Base-by-base conservation (phyloP, 192 early-diverging fungal species). In the Coemansia aciculifera region DNA sequence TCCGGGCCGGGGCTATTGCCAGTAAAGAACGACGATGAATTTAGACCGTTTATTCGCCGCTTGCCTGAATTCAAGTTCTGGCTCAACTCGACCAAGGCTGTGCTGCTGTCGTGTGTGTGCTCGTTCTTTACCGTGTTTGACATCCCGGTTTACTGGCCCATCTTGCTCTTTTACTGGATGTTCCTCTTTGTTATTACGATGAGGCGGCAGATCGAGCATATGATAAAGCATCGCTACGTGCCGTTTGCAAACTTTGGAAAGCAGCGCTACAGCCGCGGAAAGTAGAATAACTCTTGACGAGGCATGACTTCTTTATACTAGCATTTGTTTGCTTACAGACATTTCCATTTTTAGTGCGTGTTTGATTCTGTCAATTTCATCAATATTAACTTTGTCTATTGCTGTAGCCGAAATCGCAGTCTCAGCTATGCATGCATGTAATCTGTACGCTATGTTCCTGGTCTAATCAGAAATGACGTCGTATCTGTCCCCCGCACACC, bases 41-140 rank as follows among this genome's bases (percentile, higher is more conserved):
- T 99, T 72, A 85, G 89, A 38, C 98, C 98, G 10, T 99, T 99
- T 79, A 95, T 99, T 67, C 85, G 98, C 66, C 81, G 98, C 65
- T 77, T 99, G 62, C 96, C 98, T 19, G 98, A 99, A 78, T 98
- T 99, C 82, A 99, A 98, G 85, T 98, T 97, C 72, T 99, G 98
- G 98, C 86, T 91, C 78, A 87, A 89, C 61, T 86, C 92, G 40
- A 96, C 92, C 12, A 81, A 90, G 70, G 93, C 94, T 0, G 89
- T 94, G 43, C 39, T 89, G 48, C 88, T 95, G 63, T 89, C 96
- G 13, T 79, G 96, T 46, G 78, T 93, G 37, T 96, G 95, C 85
- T 93, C 94, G 48, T 86, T 97, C 69, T 90, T 95, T 78, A 63
- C 86, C n/a, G 72, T 92, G 52, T 90, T 98, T 73, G 95, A 99